Evolutionary conservation across 2,329 filamentous ascomycete genomes (phyloP).

Genomic region (Kalaharituber pfeilii): DNA sequence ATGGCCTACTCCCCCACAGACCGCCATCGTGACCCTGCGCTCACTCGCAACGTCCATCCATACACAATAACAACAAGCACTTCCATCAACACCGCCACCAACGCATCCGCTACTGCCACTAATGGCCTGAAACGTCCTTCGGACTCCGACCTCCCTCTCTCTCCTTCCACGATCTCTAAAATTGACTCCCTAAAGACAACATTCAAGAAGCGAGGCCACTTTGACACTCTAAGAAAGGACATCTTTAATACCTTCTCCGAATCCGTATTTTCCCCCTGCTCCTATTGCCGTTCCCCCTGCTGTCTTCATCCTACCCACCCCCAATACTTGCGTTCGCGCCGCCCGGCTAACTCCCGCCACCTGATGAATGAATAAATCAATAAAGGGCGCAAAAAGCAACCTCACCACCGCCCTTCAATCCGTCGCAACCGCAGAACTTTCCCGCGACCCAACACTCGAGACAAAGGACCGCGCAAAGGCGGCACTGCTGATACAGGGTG

Average conservation of each 20-base stretch:
- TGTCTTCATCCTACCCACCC: not conserved
- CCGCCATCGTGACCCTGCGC: not conserved
- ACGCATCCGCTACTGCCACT: slow-evolving; percentile 5
- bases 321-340: too few species aligned
- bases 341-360: too few species aligned
- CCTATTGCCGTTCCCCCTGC: not conserved
- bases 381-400: slow-evolving; percentile 50
- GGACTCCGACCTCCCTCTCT: slow-evolving; percentile 55
- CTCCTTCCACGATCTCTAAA: slow-evolving; percentile 52
- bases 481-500: slow-evolving; percentile 60
- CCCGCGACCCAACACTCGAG: slow-evolving; percentile 54
- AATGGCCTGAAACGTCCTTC: not conserved
- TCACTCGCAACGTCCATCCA: not conserved
- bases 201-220: slow-evolving; percentile 75
- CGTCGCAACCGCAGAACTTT: slow-evolving; percentile 55
- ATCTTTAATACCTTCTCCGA: slow-evolving; percentile 44
- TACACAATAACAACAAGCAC: slow-evolving; percentile 2
- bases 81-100: slow-evolving; percentile 2
- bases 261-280: slow-evolving; percentile 12
- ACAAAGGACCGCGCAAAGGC: slow-evolving; percentile 58
- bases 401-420: slow-evolving; percentile 49
- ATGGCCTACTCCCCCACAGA: too few species aligned
- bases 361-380: too few species aligned
- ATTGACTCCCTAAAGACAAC: slow-evolving; percentile 61
- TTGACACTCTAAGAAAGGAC: slow-evolving; percentile 59